Percentiles rank a stretch among this genome's conserved stretches.
These are phyloP conservation scores for Diaporthe sp. DNA, from an alignment of 2,329 filamentous ascomycete genomes.

Conservation along the genomic window DNA sequence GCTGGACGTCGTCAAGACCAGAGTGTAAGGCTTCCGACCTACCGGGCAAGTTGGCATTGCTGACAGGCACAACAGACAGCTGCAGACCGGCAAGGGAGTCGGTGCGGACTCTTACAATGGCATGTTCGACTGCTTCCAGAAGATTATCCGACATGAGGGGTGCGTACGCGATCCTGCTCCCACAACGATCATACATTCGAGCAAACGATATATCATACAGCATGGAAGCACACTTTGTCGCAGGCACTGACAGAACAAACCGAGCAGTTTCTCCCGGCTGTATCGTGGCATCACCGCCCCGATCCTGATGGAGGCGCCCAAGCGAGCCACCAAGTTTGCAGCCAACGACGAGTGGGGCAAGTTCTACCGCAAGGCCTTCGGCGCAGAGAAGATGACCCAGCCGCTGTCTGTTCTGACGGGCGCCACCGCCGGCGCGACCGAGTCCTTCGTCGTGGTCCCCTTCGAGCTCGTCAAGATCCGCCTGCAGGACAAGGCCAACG, in stretches of 20 bases:
- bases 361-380: slow-evolving; percentile 91
- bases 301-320: slow-evolving; percentile 90
- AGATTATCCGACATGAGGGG: slow-evolving; percentile 98
- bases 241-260: slow-evolving; percentile 37
- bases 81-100: slow-evolving; percentile 81
- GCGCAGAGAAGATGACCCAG: slow-evolving; percentile 89
- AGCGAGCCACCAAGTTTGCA: slow-evolving; percentile 98
- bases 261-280: slow-evolving; percentile 81
- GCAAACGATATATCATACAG: too few relatives aligned
- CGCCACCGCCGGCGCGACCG: slow-evolving; percentile 93
- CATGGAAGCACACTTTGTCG: too few relatives aligned
- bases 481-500: slow-evolving; percentile 94
- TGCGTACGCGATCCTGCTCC: slow-evolving; percentile 57
- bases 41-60: slow-evolving; percentile 29
- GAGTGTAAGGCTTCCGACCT: slow-evolving; percentile 76
- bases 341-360: slow-evolving; percentile 99
- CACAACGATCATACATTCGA: neutral
- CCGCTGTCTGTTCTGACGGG: slow-evolving; percentile 92
- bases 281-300: slow-evolving; percentile 97
- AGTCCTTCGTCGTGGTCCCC: slow-evolving; percentile 96
- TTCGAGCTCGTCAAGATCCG: slow-evolving; percentile 99
- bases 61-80: slow-evolving; percentile 71
- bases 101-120: slow-evolving; percentile 92
- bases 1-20: slow-evolving; percentile 97
- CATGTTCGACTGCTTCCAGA: slow-evolving; percentile 98